Percentiles rank a stretch among this genome's conserved stretches.
Conservation (phyloP, 1,284 basidiomycete species). For the Chalciporus sp. region DNA sequence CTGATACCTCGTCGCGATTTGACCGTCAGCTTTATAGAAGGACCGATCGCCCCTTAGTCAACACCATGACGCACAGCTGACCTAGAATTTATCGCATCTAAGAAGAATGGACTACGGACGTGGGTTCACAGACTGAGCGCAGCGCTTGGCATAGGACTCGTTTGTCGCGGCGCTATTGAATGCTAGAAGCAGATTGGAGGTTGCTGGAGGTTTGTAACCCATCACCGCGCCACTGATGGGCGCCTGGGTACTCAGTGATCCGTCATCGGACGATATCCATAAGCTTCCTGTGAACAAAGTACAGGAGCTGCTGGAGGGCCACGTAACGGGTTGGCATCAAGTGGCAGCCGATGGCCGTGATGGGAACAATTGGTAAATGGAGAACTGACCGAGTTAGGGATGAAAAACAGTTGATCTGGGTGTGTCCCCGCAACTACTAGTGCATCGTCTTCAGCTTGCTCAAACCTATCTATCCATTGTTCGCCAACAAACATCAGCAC, state of each 20-base stretch:
- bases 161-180: not conserved
- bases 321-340: too few relatives aligned
- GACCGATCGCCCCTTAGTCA: not conserved
- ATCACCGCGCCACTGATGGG: not conserved
- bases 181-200: too few relatives aligned
- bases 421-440: not conserved
- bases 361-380: too few relatives aligned
- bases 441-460: not conserved
- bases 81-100: not conserved
- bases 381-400: too few relatives aligned
- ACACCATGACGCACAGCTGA: not conserved
- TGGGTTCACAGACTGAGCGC: not conserved
- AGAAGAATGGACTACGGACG: not conserved
- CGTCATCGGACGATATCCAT: not conserved
- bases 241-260: not conserved
- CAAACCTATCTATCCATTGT: too few relatives aligned
- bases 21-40: not conserved
- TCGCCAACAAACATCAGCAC: too few relatives aligned
- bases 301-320: too few relatives aligned
- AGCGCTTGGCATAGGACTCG: not conserved
- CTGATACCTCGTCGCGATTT: not conserved
- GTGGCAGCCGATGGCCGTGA: too few relatives aligned
- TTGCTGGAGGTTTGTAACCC: not conserved
- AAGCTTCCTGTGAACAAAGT: not conserved
- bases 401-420: too few relatives aligned